These are phyloP conservation scores for Magnusiomyces fungicola DNA, from an alignment of 1,139 yeast genomes.

Conservation along the genomic window DNA sequence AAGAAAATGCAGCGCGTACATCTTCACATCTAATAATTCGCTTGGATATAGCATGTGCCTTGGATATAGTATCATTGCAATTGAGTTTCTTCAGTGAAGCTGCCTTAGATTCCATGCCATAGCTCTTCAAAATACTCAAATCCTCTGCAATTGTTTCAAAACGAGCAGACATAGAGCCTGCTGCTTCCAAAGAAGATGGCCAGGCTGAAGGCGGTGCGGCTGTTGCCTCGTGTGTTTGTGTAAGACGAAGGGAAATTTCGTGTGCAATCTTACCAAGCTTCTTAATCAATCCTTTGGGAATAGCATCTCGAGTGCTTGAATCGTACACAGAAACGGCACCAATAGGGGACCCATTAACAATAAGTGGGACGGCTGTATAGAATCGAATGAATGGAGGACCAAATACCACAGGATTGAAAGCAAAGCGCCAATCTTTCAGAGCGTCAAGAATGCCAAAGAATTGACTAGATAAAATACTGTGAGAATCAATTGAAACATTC, in stretches of 20 bases:
- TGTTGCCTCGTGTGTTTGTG: background rate
- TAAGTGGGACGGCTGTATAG: conserved; percentile 57
- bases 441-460: conserved; percentile 53
- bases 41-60: conserved; percentile 35
- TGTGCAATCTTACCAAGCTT: conserved; percentile 36
- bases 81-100: conserved; percentile 19
- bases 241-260: background rate
- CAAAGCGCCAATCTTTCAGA: conserved; percentile 59
- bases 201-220: background rate
- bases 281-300: conserved; percentile 35
- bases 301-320: conserved; percentile 36
- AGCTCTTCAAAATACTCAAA: background rate
- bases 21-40: conserved; percentile 38
- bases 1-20: conserved; percentile 25
- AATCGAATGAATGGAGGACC: conserved; percentile 53
- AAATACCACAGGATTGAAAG: conserved; percentile 52
- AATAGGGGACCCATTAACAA: conserved; percentile 35
- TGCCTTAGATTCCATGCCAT: background rate
- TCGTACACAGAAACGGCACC: conserved; percentile 62
- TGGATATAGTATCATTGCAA: conserved; percentile 21
- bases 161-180: background rate
- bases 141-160: background rate
- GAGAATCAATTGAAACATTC: conserved; percentile 55
- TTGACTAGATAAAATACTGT: conserved; percentile 52
- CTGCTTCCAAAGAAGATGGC: background rate